These are phyloP conservation scores for Aschersonia sp. DNA, from an alignment of 2,329 filamentous ascomycete genomes.

Conservation along the genomic window DNA sequence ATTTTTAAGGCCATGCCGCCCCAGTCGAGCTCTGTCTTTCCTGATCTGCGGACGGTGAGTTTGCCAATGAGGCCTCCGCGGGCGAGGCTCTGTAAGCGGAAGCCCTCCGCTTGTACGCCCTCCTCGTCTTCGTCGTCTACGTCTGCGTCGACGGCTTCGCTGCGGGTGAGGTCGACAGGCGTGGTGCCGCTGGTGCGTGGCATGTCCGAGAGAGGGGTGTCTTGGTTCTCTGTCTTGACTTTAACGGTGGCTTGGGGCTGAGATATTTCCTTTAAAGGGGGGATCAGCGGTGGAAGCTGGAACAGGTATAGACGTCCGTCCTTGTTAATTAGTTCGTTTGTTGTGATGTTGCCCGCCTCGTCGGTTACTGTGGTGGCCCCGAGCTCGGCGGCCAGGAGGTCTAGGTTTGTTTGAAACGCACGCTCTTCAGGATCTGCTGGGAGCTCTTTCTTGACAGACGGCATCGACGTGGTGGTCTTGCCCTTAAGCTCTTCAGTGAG, in stretches of 20 bases:
- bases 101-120: constrained; percentile 16
- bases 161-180: constrained; percentile 28
- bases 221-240: constrained; percentile 12
- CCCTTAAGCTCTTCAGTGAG: constrained; percentile 6
- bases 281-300: constrained; percentile 48
- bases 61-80: constrained; percentile 46
- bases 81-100: constrained; percentile 23
- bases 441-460: constrained; percentile 10
- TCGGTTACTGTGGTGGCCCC: constrained; percentile 20
- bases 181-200: constrained; percentile 3
- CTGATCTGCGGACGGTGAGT: constrained; percentile 45
- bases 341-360: constrained; percentile 13
- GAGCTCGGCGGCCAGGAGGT: constrained; percentile 27
- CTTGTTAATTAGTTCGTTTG: constrained; percentile 19
- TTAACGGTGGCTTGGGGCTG: constrained; percentile 20
- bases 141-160: constrained; percentile 11
- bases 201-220: constrained; percentile 21
- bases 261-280: constrained; percentile 29
- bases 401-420: constrained; percentile 23
- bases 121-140: constrained; percentile 12
- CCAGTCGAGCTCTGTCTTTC: constrained; percentile 48
- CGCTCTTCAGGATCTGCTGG: constrained; percentile 23
- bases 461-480: constrained; percentile 3
- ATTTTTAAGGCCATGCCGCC: constrained; percentile 42
- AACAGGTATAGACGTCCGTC: constrained; percentile 49